These are phyloP conservation scores for Lophiostoma macrostomum DNA, from an alignment of 495 filamentous ascomycete species.

Conservation along the genomic window DNA sequence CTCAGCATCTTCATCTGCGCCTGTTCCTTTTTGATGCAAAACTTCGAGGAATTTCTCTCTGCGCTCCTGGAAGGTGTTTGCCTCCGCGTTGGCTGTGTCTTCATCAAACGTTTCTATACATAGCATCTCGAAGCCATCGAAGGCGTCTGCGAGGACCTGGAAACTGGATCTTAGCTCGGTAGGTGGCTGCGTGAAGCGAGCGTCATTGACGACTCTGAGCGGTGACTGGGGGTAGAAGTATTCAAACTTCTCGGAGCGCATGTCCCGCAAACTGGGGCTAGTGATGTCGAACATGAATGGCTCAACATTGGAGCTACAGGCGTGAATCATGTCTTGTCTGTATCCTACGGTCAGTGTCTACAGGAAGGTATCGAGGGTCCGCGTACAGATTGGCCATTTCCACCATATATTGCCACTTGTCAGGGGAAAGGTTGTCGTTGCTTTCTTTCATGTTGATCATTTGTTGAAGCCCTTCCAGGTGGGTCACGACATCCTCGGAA, in stretches of 20 bases:
- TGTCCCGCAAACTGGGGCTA: conserved; percentile 7
- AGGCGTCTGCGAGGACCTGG: conserved; percentile 12
- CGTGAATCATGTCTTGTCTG: conserved; percentile 20
- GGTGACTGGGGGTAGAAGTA: conserved; percentile 21
- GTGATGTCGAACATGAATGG: conserved; percentile 23
- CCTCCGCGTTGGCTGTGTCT: conserved; percentile 11
- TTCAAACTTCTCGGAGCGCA: neutral
- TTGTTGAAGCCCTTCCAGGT: conserved; percentile 14
- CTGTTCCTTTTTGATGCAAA: neutral
- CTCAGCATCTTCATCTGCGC: neutral
- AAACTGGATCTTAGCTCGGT: conserved; percentile 8
- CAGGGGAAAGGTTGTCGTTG: conserved; percentile 15
- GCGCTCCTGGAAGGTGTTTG: neutral
- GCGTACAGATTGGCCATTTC: conserved; percentile 15
- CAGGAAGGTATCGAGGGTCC: neutral
- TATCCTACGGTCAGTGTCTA: neutral
- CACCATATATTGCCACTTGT: conserved; percentile 9
- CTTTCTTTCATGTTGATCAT: conserved; percentile 24
- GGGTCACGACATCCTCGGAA: conserved; percentile 1
- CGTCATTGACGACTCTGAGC: conserved; percentile 11
- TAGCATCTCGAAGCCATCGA: conserved; percentile 19
- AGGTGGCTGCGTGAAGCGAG: neutral
- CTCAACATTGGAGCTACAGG: conserved; percentile 11
- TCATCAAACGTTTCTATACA: conserved; percentile 22
- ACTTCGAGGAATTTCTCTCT: conserved; percentile 2